These are phyloP conservation scores for Daldinia childiae DNA, from an alignment of 495 filamentous ascomycete species.

Conservation along the genomic window DNA sequence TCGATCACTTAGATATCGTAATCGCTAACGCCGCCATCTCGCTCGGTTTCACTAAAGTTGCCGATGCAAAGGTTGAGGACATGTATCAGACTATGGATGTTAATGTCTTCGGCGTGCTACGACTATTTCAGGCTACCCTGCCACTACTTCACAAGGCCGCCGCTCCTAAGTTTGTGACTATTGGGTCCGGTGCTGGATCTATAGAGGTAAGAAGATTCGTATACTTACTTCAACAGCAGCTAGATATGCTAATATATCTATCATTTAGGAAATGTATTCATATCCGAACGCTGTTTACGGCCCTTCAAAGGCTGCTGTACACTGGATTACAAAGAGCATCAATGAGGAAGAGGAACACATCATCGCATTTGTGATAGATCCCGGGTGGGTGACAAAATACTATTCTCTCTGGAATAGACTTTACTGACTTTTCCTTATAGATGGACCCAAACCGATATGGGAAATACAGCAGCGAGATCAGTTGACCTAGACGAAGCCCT, in stretches of 20 bases:
- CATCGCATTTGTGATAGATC: constrained; percentile 43
- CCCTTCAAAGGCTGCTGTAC: constrained; percentile 46
- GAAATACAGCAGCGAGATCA: not conserved
- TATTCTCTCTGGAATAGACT: not conserved
- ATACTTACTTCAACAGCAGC: not conserved
- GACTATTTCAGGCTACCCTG: constrained; percentile 17
- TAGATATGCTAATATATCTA: constrained; percentile 12
- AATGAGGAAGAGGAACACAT: constrained; percentile 45
- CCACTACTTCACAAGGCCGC: constrained; percentile 1
- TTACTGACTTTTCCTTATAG: not conserved
- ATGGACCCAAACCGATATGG: constrained; percentile 6
- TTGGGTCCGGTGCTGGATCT: constrained; percentile 2
- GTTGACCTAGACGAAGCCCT: not conserved
- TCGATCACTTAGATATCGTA: constrained; percentile 13
- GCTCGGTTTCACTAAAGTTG: not conserved
- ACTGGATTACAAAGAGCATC: constrained; percentile 48
- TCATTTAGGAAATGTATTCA: constrained; percentile 17
- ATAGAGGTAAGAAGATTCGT: not conserved
- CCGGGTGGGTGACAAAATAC: constrained; percentile 10
- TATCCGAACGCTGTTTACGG: constrained; percentile 48
- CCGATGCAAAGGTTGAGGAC: constrained; percentile 1
- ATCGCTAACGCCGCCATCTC: constrained; percentile 16
- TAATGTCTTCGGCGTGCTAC: constrained; percentile 11
- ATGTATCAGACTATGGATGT: not conserved
- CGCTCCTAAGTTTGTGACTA: constrained; percentile 7